phyloP scores from a whole-genome alignment of 805 yeast genomes.

The Blastobotrys americana region DNA sequence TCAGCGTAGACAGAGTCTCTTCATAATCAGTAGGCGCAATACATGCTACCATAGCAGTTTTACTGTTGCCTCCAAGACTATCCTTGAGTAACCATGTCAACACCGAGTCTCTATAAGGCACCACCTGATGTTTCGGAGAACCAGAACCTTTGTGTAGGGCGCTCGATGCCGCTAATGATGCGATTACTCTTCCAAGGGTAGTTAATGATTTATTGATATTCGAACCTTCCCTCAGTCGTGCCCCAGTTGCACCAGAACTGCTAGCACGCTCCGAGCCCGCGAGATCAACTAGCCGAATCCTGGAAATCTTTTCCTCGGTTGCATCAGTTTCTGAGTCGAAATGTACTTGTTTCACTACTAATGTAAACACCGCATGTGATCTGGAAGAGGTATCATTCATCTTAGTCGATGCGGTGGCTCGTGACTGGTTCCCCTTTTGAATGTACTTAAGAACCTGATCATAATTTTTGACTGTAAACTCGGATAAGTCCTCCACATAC shows the following conservation, averaged over 20 bases:
- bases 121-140: slow-evolving; percentile 24
- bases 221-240: slow-evolving; percentile 62
- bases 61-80: slow-evolving; percentile 77
- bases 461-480: slow-evolving; percentile 42
- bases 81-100: slow-evolving; percentile 72
- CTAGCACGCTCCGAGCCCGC: slow-evolving; percentile 76
- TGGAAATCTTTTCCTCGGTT: slow-evolving; percentile 46
- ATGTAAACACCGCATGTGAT: slow-evolving; percentile 72
- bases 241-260: slow-evolving; percentile 51
- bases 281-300: slow-evolving; percentile 63
- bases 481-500: slow-evolving; percentile 60
- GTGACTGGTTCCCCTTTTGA: slow-evolving; percentile 42
- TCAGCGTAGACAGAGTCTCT: slow-evolving; percentile 65
- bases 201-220: slow-evolving; percentile 73
- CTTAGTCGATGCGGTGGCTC: slow-evolving; percentile 67
- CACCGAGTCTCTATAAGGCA: slow-evolving; percentile 69
- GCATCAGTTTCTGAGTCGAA: slow-evolving; percentile 29
- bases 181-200: slow-evolving; percentile 65
- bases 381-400: slow-evolving; percentile 70
- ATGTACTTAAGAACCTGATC: slow-evolving; percentile 44
- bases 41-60: slow-evolving; percentile 82
- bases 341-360: slow-evolving; percentile 51
- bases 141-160: not conserved
- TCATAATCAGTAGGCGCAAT: slow-evolving; percentile 74
- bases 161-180: slow-evolving; percentile 38